Base-by-base conservation (phyloP, 306 rosid species). In the Vachellia collinsii region DNA sequence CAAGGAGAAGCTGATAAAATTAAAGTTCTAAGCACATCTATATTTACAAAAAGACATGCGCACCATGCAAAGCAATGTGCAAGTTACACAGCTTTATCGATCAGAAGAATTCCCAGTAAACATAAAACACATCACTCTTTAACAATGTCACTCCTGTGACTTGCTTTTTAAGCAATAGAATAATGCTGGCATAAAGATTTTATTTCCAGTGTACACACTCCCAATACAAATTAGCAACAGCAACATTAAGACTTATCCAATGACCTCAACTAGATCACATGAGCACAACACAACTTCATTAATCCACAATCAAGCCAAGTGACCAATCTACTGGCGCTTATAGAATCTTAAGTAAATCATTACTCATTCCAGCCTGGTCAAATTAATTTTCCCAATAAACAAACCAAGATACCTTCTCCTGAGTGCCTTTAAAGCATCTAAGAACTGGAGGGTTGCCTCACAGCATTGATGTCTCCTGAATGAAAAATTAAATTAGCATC, bases 321-420 rank as follows among this genome's bases (percentile, higher is more conserved):
- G n/a, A 62, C 85, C 51, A 59, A 66, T 65, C 42, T 37, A 74
- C 25, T 47, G 16, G 19, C 37, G 50, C 43, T 44, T 44, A 19
- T 38, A 76, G 65, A 59, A 47, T 75, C 36, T 61, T 56, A 83
- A 82, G 75, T 67, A 81, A 79, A 78, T 62, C 56, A 85, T 12
- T 34, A 75, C 61, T 77, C 81, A 76, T 83, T 85, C 81, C 77
- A 87, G 77, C 17, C 53, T 75, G 84, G 87, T 80, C 88, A 81
- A 91, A 90, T 83, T 66, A 85, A 80, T 91, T 91, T 91, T 86
- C 99, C 97, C 78, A 89, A 89, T 87, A 89, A 89, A 88, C 97
- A 90, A 93, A 79, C 98, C 92, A 90, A 87, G 97, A 90, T 96
- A 96, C 99, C 99, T 96, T 96, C 99, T 93, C 93, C 97, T 79